These are phyloP conservation scores for Trichosporon sp. DNA, from an alignment of 1,284 basidiomycete genomes.

Conservation along the genomic window DNA sequence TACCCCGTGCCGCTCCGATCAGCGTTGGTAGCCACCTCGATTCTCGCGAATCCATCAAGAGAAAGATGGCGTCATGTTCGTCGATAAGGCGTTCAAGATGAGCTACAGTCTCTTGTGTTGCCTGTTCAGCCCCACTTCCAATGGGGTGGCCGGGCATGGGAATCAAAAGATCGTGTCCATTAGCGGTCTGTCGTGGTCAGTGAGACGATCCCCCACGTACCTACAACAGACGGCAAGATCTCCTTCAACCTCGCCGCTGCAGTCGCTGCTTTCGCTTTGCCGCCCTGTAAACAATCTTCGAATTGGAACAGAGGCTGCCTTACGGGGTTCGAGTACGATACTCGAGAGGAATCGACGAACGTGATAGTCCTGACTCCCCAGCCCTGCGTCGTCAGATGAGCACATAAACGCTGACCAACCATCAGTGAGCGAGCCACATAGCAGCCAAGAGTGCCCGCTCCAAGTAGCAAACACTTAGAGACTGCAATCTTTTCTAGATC, in stretches of 20 bases:
- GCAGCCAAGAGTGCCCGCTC: slow-evolving; percentile 93
- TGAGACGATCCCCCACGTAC: slow-evolving; percentile 37
- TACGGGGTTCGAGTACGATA: slow-evolving; percentile 96
- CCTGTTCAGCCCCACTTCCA: slow-evolving; percentile 55
- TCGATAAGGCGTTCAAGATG: slow-evolving; percentile 72
- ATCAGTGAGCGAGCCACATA: slow-evolving; percentile 87
- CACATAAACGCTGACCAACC: slow-evolving; percentile 53
- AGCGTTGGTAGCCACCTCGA: slow-evolving; percentile 93
- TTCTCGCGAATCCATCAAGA: slow-evolving; percentile 97
- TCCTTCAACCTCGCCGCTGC: slow-evolving; percentile 81
- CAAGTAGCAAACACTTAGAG: slow-evolving; percentile 79
- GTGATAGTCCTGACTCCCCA: slow-evolving; percentile 95
- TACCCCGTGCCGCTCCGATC: slow-evolving; percentile 72
- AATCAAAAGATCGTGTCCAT: slow-evolving; percentile 69
- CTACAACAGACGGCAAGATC: slow-evolving; percentile 86
- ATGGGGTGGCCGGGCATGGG: slow-evolving; percentile 98
- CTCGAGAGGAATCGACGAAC: slow-evolving; percentile 80
- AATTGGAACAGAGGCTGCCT: slow-evolving; percentile 95
- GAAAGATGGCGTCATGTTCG: slow-evolving; percentile 80
- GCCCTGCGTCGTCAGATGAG: slow-evolving; percentile 55
- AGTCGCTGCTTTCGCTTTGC: slow-evolving; percentile 85
- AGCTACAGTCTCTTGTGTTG: slow-evolving; percentile 57
- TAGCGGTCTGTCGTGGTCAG: slow-evolving; percentile 59
- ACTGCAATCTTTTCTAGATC: slow-evolving; percentile 79
- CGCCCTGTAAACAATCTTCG: slow-evolving; percentile 86